These are phyloP conservation scores for Selaginella tamariscina DNA, from an alignment of 75 land plant genomes.

Conservation along the genomic window DNA sequence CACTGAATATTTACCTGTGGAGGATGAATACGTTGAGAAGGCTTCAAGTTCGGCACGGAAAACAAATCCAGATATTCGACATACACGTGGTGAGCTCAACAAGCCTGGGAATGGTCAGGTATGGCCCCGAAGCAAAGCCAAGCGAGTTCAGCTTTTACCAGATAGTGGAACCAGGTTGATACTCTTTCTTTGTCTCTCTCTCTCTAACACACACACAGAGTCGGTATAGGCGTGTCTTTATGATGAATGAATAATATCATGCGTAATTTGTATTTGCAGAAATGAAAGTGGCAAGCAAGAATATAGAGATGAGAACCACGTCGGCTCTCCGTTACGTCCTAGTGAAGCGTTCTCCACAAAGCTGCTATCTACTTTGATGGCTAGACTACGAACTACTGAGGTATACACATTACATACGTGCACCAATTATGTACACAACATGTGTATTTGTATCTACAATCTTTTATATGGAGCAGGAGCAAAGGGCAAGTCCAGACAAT, in stretches of 20 bases:
- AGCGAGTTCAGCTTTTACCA: slow-evolving; percentile 3
- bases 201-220: too few relatives aligned
- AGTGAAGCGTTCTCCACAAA: neutral
- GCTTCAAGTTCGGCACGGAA: neutral
- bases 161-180: neutral
- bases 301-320: neutral
- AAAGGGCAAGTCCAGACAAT: neutral
- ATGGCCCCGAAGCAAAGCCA: slow-evolving; percentile 5
- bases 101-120: slow-evolving; percentile 6
- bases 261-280: neutral
- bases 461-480: too few relatives aligned
- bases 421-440: neutral
- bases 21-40: too few relatives aligned
- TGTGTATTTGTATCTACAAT: too few relatives aligned
- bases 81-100: neutral
- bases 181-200: neutral
- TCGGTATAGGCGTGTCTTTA: neutral
- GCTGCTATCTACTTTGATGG: neutral
- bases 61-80: neutral
- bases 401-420: neutral
- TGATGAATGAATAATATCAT: too few relatives aligned
- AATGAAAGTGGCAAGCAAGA: neutral
- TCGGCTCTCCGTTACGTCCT: neutral
- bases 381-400: neutral
- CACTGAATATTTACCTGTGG: too few relatives aligned